A percentile compares a stretch with the other conserved stretches of the same genome.
Evolutionary conservation across 306 rosid genomes (phyloP).

Genomic region (Castanea sativa): DNA sequence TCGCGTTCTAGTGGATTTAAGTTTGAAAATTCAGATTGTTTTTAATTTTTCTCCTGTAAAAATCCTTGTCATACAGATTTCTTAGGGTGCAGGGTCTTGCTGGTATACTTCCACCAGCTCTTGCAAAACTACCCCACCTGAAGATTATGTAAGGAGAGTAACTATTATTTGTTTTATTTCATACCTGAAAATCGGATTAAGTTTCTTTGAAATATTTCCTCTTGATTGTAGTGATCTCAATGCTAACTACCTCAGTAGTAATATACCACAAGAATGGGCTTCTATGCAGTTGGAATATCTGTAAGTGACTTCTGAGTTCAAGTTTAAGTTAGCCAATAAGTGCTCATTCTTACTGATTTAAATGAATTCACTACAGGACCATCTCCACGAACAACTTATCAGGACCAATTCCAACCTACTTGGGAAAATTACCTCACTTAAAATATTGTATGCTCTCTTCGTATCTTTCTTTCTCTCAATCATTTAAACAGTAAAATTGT

Average conservation of each 20-base stretch:
- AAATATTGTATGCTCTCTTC: background rate
- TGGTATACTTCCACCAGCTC: conserved; percentile 30
- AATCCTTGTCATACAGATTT: background rate
- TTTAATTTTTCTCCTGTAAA: background rate
- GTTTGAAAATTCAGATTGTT: background rate
- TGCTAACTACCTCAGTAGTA: conserved; percentile 24
- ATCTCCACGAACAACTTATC: conserved; percentile 15
- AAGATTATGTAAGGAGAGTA: conserved; percentile 9
- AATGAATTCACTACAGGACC: conserved; percentile 2
- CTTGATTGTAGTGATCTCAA: conserved; percentile 12
- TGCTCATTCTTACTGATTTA: background rate
- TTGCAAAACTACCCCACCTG: conserved; percentile 22
- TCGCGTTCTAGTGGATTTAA: too few species aligned
- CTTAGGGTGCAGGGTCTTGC: conserved; percentile 19
- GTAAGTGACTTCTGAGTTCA: conserved; percentile 8
- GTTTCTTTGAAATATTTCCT: background rate
- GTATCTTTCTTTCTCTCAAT: background rate
- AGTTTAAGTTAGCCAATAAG: too few species aligned
- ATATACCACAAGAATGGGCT: conserved; percentile 26
- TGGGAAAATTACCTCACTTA: conserved; percentile 23
- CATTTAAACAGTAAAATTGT: background rate
- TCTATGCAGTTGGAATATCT: conserved; percentile 20
- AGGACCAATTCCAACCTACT: conserved; percentile 22
- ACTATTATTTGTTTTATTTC: background rate
- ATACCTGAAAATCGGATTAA: background rate